Base-by-base conservation (phyloP, 352 stramenopile genomes). In the Phytophthora foliorum region DNA sequence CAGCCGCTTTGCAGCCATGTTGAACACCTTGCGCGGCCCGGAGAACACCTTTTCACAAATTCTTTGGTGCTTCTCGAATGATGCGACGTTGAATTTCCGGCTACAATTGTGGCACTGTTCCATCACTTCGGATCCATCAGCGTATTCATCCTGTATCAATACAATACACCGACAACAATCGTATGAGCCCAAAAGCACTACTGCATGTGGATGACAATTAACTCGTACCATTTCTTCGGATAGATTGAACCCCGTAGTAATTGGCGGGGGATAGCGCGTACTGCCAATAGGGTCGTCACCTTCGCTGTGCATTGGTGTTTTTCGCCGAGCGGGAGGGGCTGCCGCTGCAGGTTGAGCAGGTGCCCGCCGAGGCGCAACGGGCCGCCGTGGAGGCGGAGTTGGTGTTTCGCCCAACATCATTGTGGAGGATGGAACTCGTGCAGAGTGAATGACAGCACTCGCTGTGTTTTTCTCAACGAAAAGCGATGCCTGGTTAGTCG, bases 11-110 rank as follows among this genome's bases (percentile, higher is more conserved):
- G 80, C 84, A 13, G 84, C 39, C 85, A 92, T 93, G 69, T 97
- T 92, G 62, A 97, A 97, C 6, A 88, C 84, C 71, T 97, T 95
- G 39, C 92, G 84, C 19, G 90, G 93, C 0, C 72, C 83, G 0
- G 83, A 78, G 49, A 97, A 97, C 25, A 97, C 91, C 57, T 97
- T 97, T 8, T 86, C 80, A 59, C 91, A 98, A 22, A 97, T 83
- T 48, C 89, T 91, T 24, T 81, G 67, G 65, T 98, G 92, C 62
- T 97, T 97, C 21, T 65, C 53, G 41, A 96, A 82, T 22, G 88
- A 88, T 10, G 60, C 71, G 25, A 82, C 42, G 60, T 92, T 95
- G 67, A 97, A 97, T 45, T 87, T 90, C 6, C 92, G 76, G 24
- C 86, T 87, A 72, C 92, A 98, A 50, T 88, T 92, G 27, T 69